Evolutionary conservation across 177 flowering plant genomes (phyloP).

Genomic region (Vitis hybrid): DNA sequence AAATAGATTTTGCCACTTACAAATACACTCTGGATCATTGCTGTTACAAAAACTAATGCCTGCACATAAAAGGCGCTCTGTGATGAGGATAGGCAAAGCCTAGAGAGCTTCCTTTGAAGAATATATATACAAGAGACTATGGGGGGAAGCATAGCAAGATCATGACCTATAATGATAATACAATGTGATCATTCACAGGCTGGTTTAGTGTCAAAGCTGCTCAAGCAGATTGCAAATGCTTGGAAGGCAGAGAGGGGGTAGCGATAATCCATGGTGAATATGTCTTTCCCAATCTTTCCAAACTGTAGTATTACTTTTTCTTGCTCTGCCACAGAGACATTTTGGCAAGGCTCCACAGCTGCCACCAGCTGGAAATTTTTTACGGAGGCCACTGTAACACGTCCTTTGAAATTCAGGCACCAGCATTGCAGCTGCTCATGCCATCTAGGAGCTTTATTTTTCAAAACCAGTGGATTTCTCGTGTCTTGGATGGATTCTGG

Average conservation of each 20-base stretch:
- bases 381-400: conserved; percentile 96
- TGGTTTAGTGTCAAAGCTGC: conserved; percentile 89
- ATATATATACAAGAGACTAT: conserved; percentile 32
- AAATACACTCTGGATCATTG: conserved; percentile 14
- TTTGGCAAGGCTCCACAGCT: conserved; percentile 51
- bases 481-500: conserved; percentile 14
- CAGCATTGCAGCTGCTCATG: conserved; percentile 93
- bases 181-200: conserved; percentile 64
- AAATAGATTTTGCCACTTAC: conserved; percentile 21
- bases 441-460: conserved; percentile 90
- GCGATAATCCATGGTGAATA: conserved; percentile 87
- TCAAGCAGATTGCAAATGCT: conserved; percentile 87
- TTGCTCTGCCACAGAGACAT: conserved; percentile 56
- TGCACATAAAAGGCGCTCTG: conserved; percentile 10
- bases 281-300: conserved; percentile 93
- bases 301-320: conserved; percentile 84
- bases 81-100: conserved; percentile 13
- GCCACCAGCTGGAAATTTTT: conserved; percentile 98
- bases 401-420: conserved; percentile 92
- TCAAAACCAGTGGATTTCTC: conserved; percentile 50
- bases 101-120: conserved; percentile 19
- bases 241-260: conserved; percentile 90
- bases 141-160: conserved; percentile 8
- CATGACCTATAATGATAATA: not conserved
- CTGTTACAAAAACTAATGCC: conserved; percentile 24